These are phyloP conservation scores for Trifolium dubium DNA, from an alignment of 306 rosid genomes.

Conservation along the genomic window DNA sequence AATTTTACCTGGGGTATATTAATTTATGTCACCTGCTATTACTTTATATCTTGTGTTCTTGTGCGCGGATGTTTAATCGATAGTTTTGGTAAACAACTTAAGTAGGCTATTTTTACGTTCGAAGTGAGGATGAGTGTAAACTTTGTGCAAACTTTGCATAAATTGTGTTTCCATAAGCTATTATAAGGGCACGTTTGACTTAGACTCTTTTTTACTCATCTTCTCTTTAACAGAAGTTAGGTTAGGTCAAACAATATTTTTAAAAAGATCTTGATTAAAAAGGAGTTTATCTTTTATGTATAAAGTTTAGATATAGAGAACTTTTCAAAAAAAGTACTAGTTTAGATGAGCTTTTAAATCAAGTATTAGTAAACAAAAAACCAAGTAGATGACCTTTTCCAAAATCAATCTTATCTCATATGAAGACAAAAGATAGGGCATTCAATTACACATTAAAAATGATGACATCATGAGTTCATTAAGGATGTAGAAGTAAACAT, in stretches of 20 bases:
- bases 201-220: neutral
- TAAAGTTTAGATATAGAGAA: neutral
- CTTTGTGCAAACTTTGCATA: neutral
- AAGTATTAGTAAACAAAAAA: neutral
- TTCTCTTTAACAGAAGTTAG: neutral
- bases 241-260: neutral
- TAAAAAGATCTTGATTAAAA: neutral
- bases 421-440: neutral
- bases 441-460: neutral
- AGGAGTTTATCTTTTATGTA: neutral
- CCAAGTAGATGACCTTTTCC: neutral
- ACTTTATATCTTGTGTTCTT: neutral
- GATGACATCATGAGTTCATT: too few relatives aligned
- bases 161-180: neutral
- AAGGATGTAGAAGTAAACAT: too few relatives aligned
- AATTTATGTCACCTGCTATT: constrained; percentile 1
- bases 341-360: neutral
- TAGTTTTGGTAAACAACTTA: neutral
- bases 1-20: constrained; percentile 14
- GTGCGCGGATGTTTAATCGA: neutral
- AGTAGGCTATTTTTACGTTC: neutral
- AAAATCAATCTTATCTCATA: neutral
- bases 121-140: neutral
- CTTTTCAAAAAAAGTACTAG: neutral
- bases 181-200: neutral